These are phyloP conservation scores for Russula emetica DNA, from an alignment of 768 basidiomycete genomes.

Conservation along the genomic window DNA sequence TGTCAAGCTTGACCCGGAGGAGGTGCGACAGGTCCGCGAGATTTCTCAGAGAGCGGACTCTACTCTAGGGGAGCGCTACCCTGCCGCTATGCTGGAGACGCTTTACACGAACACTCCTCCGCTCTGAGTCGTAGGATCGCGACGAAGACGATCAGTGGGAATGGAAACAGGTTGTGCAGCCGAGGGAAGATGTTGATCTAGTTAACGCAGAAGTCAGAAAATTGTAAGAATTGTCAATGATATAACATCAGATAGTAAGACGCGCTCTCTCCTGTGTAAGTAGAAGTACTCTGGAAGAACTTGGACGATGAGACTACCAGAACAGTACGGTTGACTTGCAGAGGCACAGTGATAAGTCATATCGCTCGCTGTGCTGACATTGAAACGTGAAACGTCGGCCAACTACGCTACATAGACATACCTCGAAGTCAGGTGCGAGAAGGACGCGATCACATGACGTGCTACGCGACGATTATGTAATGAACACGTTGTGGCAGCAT, in stretches of 20 bases:
- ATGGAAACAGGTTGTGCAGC: background rate
- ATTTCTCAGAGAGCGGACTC: slow-evolving; percentile 22
- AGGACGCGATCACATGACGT: slow-evolving; percentile 16
- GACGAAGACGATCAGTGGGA: background rate
- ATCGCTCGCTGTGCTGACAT: no score
- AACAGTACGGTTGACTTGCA: no score
- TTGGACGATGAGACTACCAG: no score
- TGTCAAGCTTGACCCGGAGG: slow-evolving; percentile 18
- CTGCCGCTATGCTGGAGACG: slow-evolving; percentile 5
- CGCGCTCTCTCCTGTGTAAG: background rate
- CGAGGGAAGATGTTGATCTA: background rate
- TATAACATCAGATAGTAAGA: background rate
- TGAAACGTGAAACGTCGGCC: no score
- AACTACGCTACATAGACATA: no score
- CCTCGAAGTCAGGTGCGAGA: background rate
- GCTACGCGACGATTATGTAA: slow-evolving; percentile 5
- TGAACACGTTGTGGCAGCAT: slow-evolving; percentile 18
- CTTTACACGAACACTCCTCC: slow-evolving; percentile 11
- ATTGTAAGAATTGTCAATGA: background rate
- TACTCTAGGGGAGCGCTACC: slow-evolving; percentile 19
- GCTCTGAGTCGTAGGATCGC: slow-evolving; percentile 1
- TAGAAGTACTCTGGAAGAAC: no score
- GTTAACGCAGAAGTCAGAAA: background rate
- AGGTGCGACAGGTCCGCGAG: slow-evolving; percentile 15
- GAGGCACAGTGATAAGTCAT: no score